Evolutionary conservation across 352 stramenopile genomes (phyloP), one percentile per base, ranked within the genome.

Genomic region (Pythium sukuiense): DNA sequence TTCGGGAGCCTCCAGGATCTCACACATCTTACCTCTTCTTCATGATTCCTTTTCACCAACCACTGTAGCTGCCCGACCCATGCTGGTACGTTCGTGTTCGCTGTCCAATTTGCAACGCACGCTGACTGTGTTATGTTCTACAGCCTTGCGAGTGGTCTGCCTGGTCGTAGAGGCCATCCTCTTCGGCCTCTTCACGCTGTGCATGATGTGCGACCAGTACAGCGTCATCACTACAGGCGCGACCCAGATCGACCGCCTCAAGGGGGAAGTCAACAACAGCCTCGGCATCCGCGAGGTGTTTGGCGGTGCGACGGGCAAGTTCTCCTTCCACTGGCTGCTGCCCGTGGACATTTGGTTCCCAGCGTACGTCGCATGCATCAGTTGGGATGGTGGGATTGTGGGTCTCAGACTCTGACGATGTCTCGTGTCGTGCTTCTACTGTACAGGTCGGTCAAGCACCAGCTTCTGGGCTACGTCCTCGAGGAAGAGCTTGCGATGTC

Each of bases 181-280:
- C 18, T 99, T 99, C 73, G 97, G 97, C 4, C 81, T 99, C 43
- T 99, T 99, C 77, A 99, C 97, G 33, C 81, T 97, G 64, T 99
- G 97, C 77, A 99, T 99, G 95, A 97, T 99, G 85, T 96, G 92
- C 73, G 97, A 99, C 80, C 97, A 99, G 83, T 98, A 95, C 78
- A 97, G 93, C 74, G 95, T 99, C 37, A 96, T 99, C 43, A 90
- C 81, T 20, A 98, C 93, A 0, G 96, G 97, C 71, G 90, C 97
- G 65, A 99, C 97, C 33, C 93, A 99, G 70, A 99, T 99, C 80
- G 97, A 99, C 77, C 89, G 97, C 27, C 71, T 99, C 33, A 99
- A 99, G 74, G 96, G 94, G 29, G 89, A 96, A 39, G 76, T 77
- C 20, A 65, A 74, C 61, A 81, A 85, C 18, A 91, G 72, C 60